Conservation (phyloP, 1,284 basidiomycete genomes). For the Mycena citricolor region DNA sequence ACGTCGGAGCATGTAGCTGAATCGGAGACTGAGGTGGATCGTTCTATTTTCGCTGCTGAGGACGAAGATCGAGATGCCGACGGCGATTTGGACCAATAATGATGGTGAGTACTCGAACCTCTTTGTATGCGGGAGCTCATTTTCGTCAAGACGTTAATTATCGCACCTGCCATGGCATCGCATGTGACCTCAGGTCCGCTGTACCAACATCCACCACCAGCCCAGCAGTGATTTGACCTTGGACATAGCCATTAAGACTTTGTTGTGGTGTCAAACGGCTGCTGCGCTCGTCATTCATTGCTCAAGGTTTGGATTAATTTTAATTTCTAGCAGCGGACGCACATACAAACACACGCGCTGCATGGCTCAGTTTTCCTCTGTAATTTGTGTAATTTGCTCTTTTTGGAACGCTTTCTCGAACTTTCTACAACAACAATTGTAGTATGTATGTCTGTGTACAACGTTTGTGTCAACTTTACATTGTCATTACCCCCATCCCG, state of each 20-base stretch:
- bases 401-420: too few relatives aligned
- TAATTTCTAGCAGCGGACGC: too few relatives aligned
- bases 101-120: not conserved
- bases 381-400: too few relatives aligned
- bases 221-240: constrained; percentile 24
- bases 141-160: not conserved
- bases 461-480: too few relatives aligned
- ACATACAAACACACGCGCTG: too few relatives aligned
- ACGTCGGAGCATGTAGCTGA: not conserved
- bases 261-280: constrained; percentile 7
- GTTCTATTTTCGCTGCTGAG: not conserved
- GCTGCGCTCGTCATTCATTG: constrained; percentile 2
- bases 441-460: too few relatives aligned
- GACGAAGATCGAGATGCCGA: constrained; percentile 7
- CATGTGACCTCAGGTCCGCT: not conserved
- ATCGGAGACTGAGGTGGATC: constrained; percentile 1
- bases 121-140: not conserved
- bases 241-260: constrained; percentile 14
- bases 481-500: too few relatives aligned
- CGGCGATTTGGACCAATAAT: constrained; percentile 8
- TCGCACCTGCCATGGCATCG: too few relatives aligned
- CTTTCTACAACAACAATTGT: too few relatives aligned
- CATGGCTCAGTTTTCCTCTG: too few relatives aligned
- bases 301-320: too few relatives aligned
- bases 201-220: constrained; percentile 2